Evolutionary conservation across 192 early-diverging fungal genomes (phyloP).

Genomic region (Piromyces finnis): DNA sequence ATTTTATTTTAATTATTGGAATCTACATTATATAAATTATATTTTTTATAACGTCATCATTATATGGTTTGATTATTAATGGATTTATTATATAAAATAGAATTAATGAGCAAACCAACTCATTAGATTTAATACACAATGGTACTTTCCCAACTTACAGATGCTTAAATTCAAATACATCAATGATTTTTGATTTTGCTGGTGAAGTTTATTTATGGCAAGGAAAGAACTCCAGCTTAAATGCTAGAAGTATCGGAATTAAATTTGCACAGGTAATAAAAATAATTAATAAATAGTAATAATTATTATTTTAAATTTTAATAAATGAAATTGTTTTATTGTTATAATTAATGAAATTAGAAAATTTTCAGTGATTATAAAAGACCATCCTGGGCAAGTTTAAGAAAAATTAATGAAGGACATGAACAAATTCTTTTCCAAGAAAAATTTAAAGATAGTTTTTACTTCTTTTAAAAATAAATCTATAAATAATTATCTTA

Average conservation of each 20-base stretch:
- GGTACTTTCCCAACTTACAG: neutral
- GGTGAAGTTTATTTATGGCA: neutral
- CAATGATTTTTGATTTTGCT: neutral
- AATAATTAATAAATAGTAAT: too few species aligned
- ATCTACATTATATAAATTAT: too few species aligned
- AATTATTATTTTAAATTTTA: too few species aligned
- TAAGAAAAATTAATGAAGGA: neutral
- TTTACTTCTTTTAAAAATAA: neutral
- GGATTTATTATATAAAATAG: too few species aligned
- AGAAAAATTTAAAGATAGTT: neutral
- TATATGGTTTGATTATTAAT: too few species aligned
- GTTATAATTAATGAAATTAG: too few species aligned
- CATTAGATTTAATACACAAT: neutral
- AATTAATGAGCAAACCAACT: neutral
- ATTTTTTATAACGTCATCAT: too few species aligned
- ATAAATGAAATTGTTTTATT: too few species aligned
- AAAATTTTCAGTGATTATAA: neutral
- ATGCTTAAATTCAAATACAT: neutral
- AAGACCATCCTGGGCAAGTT: neutral
- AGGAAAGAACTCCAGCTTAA: neutral
- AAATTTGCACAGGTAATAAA: neutral
- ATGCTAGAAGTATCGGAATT: neutral
- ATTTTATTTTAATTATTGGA: too few species aligned
- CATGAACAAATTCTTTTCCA: neutral
- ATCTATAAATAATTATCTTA: too few species aligned